Conservation (phyloP, 1,284 basidiomycete genomes). For the Agaricales sp. region DNA sequence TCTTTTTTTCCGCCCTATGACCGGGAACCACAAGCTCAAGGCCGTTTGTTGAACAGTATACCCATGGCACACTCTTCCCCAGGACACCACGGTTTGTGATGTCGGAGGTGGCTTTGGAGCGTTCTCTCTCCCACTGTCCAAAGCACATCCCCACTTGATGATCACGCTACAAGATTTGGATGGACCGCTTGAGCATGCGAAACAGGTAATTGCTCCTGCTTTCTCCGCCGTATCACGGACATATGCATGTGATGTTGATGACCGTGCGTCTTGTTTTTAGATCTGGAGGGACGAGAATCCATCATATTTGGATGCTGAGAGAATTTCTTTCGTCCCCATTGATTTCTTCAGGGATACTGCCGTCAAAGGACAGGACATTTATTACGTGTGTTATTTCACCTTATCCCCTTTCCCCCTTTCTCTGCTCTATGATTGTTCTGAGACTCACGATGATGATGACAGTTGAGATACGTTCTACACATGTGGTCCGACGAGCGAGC, state of each 20-base stretch:
- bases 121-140: slow-evolving; percentile 7
- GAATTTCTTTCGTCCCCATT: background rate
- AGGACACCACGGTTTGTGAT: slow-evolving; percentile 11
- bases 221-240: background rate
- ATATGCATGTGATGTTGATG: background rate
- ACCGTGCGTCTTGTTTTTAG: background rate
- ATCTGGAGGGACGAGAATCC: background rate
- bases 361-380: background rate
- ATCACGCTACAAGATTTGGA: slow-evolving; percentile 13
- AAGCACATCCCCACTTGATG: slow-evolving; percentile 9
- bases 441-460: background rate
- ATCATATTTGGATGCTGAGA: background rate
- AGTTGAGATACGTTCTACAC: slow-evolving; percentile 2
- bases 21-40: background rate
- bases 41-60: background rate
- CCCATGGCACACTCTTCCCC: background rate
- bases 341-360: slow-evolving; percentile 3
- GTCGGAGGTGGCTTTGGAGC: slow-evolving; percentile 13
- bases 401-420: background rate
- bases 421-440: background rate
- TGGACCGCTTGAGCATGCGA: slow-evolving; percentile 9
- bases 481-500: background rate
- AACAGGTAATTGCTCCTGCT: slow-evolving; percentile 1
- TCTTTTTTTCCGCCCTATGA: background rate
- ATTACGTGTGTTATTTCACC: slow-evolving; percentile 3